A percentile compares a stretch with the other conserved stretches of the same genome.
phyloP scores from a whole-genome alignment of 257 asterid genomes.

The Solanum lycopersicoides region DNA sequence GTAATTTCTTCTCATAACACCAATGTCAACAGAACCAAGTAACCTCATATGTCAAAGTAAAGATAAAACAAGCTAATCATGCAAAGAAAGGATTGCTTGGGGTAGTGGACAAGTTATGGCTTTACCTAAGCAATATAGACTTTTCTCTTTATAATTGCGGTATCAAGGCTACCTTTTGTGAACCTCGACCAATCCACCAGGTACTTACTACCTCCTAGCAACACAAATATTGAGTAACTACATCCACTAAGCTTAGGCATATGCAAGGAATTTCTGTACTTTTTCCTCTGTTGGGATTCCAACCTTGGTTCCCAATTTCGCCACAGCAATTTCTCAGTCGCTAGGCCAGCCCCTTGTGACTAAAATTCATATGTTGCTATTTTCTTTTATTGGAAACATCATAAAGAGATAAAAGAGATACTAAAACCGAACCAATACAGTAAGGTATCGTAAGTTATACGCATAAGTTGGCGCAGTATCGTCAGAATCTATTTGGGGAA shows the following conservation, averaged over 20 bases:
- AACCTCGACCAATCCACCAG: background rate
- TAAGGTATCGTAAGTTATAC: background rate
- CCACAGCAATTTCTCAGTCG: background rate
- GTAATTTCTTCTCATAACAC: background rate
- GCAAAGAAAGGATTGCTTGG: background rate
- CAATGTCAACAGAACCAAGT: background rate
- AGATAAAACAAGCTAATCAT: background rate
- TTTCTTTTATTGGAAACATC: background rate
- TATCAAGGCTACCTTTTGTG: background rate
- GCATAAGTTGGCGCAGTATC: background rate
- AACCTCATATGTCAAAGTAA: background rate
- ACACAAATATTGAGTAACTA: background rate
- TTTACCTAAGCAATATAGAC: background rate
- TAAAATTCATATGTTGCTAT: background rate
- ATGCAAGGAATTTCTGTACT: background rate
- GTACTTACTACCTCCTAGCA: background rate
- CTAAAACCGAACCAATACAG: background rate
- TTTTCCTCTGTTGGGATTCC: background rate
- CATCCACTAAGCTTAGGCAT: background rate
- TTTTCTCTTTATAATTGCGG: background rate
- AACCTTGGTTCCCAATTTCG: background rate
- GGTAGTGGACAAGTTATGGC: background rate
- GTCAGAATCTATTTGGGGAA: background rate
- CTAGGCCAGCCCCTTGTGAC: background rate
- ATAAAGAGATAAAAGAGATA: background rate